Evolutionary conservation across 176 grass and related monocot genomes (phyloP).

Genomic region (Juncus effusus): DNA sequence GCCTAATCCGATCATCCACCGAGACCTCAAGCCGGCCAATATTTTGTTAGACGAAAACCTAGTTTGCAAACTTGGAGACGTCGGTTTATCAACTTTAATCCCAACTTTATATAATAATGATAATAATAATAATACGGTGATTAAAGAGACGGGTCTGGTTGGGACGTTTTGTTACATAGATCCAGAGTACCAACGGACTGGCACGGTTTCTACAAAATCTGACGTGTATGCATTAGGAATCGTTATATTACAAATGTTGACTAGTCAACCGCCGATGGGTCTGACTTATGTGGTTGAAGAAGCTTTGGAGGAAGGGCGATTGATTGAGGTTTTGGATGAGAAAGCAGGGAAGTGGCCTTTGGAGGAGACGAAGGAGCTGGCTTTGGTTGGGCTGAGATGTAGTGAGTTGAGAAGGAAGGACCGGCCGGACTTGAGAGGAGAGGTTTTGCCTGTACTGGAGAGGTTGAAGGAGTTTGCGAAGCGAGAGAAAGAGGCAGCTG

Average conservation of each 20-base stretch:
- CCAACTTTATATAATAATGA: slow-evolving; percentile 19
- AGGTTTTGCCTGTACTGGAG: slow-evolving; percentile 49
- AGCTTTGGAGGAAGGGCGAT: slow-evolving; percentile 38
- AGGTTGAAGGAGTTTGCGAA: slow-evolving; percentile 44
- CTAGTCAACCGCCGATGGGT: slow-evolving; percentile 51
- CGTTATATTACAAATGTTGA: slow-evolving; percentile 66
- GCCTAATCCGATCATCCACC: slow-evolving; percentile 78
- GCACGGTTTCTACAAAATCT: slow-evolving; percentile 54
- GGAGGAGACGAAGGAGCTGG: slow-evolving; percentile 44
- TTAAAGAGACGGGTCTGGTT: slow-evolving; percentile 57
- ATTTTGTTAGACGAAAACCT: slow-evolving; percentile 72
- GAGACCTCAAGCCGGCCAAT: slow-evolving; percentile 90
- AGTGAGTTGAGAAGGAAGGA: slow-evolving; percentile 65
- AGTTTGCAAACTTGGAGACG: slow-evolving; percentile 80
- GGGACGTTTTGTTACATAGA: slow-evolving; percentile 96
- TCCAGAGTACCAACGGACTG: slow-evolving; percentile 80
- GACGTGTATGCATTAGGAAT: slow-evolving; percentile 67
- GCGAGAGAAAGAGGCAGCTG: slow-evolving; percentile 21
- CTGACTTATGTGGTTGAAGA: slow-evolving; percentile 53
- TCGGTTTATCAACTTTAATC: slow-evolving; percentile 70
- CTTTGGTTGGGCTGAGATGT: slow-evolving; percentile 51
- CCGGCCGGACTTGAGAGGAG: slow-evolving; percentile 44
- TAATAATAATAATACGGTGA: slow-evolving; percentile 28
- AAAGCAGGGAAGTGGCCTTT: slow-evolving; percentile 63
- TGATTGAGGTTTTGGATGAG: slow-evolving; percentile 49